Base-by-base conservation (phyloP, 1,284 basidiomycete genomes). In the Thecaphora thlaspeos region DNA sequence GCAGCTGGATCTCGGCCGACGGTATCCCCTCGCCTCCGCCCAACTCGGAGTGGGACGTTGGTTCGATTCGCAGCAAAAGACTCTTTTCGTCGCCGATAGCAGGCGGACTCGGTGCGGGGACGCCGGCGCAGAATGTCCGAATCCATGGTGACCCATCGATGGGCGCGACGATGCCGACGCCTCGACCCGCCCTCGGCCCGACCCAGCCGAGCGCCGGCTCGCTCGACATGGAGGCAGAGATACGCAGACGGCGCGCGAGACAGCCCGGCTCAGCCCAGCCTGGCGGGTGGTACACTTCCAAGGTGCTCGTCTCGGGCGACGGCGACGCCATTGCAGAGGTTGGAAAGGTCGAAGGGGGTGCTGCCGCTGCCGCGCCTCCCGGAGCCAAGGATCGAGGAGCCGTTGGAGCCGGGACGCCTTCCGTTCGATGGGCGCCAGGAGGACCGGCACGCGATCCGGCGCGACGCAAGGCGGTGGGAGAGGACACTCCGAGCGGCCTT, bases 221-320 rank as follows among this genome's bases (percentile, higher is more conserved):
- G 36, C 46, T 73, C 28, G 68, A 73, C 34, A 73, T 73, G 70
- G 70, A 73, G 38, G 66, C 66, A 8, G 70, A 68, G 43, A 55
- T 73, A 15, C 52, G 70, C 15, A 38, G 55, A 22, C 43, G 62
- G 7, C 42, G 70, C 8, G 58, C 58, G 18, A 57, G 54, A 28
- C 55, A 55, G 49, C 54, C 19, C 44, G 14, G 19, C 26, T 48
- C 53, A 19, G 49, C 43, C 1, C 57, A 66, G 38, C 17, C 24
- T 3, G 67, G 60, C 11, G 69, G 69, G 19, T 71, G 66, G 67
- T 71, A 70, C 34, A 70, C 64, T 4, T 60, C 63, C 18, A 66
- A 63, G 22, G 50, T 47, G 5, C 26, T 11, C n/a, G n/a, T n/a
- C n/a, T n/a, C n/a, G n/a, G n/a, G n/a, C n/a, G n/a, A n/a, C n/a